phyloP scores from a whole-genome alignment of 2,329 filamentous ascomycete species.

The Gnomoniopsis sp. region DNA sequence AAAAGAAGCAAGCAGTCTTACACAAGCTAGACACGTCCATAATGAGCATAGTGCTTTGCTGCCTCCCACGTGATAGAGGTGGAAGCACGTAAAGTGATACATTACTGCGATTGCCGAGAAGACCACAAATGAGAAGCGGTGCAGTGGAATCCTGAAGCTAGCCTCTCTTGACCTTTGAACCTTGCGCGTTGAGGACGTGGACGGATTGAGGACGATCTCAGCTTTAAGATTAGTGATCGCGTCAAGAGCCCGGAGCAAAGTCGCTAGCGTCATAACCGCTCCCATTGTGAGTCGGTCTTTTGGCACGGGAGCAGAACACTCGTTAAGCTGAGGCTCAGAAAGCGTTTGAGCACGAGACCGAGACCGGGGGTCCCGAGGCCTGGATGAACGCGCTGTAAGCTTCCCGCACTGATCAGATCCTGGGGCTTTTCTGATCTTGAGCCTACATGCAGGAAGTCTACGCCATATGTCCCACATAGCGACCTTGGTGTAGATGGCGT shows the following conservation, averaged over 20 bases:
- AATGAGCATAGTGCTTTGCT: not conserved
- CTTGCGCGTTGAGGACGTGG: not conserved
- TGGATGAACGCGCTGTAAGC: not conserved
- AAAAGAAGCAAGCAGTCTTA: slow-evolving; percentile 6
- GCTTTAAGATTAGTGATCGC: slow-evolving; percentile 3
- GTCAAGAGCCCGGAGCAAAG: not conserved
- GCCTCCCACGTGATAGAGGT: slow-evolving; percentile 5
- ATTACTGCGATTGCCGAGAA: not conserved
- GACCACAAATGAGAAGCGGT: slow-evolving; percentile 12
- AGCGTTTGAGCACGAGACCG: not conserved
- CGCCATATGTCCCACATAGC: slow-evolving; percentile 14
- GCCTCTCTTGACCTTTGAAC: not conserved
- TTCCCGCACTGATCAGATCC: slow-evolving; percentile 10
- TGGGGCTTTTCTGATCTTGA: slow-evolving; percentile 9
- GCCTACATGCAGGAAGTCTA: slow-evolving; percentile 7
- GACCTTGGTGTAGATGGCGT: slow-evolving; percentile 8
- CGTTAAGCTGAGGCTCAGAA: not conserved
- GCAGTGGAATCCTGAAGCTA: slow-evolving; percentile 11
- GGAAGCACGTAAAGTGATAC: not conserved
- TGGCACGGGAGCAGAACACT: not conserved
- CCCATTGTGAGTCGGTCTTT: not conserved
- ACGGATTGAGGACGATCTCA: not conserved
- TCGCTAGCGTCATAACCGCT: not conserved
- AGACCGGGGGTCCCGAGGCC: too few relatives aligned
- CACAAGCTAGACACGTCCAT: slow-evolving; percentile 7